These are phyloP conservation scores for Agaricus sinodeliciosus DNA, from an alignment of 768 basidiomycete genomes.

Conservation along the genomic window DNA sequence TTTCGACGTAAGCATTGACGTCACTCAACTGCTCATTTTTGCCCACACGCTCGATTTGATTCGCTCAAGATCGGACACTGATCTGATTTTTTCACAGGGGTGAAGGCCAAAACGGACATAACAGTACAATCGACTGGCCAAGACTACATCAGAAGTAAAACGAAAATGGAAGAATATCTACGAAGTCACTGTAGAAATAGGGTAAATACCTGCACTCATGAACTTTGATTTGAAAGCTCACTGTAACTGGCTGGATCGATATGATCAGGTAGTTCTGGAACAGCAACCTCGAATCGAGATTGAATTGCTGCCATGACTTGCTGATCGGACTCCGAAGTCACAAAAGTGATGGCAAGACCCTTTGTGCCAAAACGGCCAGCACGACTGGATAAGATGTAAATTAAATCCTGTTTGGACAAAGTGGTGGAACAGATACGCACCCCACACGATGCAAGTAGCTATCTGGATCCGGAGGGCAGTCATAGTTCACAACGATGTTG, in stretches of 20 bases:
- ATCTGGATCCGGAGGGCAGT: constrained; percentile 95
- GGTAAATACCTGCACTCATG: constrained; percentile 5
- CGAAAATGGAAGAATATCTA: constrained; percentile 23
- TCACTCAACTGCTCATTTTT: constrained; percentile 4
- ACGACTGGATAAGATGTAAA: constrained; percentile 44
- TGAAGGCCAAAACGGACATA: neutral
- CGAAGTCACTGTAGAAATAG: constrained; percentile 41
- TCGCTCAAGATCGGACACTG: neutral
- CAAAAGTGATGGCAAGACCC: constrained; percentile 96
- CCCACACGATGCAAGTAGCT: constrained; percentile 98
- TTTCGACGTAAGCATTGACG: constrained; percentile 10
- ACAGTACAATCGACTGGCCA: constrained; percentile 19
- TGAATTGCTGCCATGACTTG: constrained; percentile 95
- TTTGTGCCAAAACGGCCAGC: constrained; percentile 99
- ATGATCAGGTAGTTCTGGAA: constrained; percentile 89
- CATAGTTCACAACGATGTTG: constrained; percentile 99
- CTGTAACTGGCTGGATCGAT: constrained; percentile 96
- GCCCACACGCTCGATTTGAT: too few relatives aligned
- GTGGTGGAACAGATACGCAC: constrained; percentile 31
- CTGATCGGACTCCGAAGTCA: constrained; percentile 86
- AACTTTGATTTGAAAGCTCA: constrained; percentile 35
- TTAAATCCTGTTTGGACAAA: neutral
- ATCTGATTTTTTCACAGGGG: neutral
- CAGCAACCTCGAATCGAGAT: constrained; percentile 94
- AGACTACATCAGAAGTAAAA: constrained; percentile 11